Evolutionary conservation across 495 filamentous ascomycete genomes (phyloP), one percentile per base, ranked within the genome.

Genomic region (Talaromyces trachyspermus): DNA sequence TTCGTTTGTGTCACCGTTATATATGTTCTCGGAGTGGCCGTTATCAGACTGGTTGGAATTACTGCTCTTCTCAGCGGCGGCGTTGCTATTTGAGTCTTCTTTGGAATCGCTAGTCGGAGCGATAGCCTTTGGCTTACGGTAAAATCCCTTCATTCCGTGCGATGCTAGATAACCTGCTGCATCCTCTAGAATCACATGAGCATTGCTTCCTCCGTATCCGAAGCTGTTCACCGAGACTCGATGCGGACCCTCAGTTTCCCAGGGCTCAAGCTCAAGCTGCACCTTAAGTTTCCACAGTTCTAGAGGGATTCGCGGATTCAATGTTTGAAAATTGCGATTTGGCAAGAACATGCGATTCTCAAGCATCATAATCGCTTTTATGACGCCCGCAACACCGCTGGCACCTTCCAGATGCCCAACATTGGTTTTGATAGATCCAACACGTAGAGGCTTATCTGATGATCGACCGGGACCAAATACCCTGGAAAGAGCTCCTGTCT

Each of bases 391-490:
- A 6, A 70, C 10, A 11, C 65, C 66, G 49, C 57, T 62, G 1
- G 58, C 52, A 0, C 52, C 59, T 42, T 68, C 67, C 8, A 61
- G 20, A 3, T 75, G 71, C 0, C 71, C 71, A 29, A 75, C 49
- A 39, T 68, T 72, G 4, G 66, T 52, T 40, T 75, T 75, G 30
- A 72, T 43, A 5, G 61, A 56, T 0, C 71, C 70, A 22, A n/a
- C n/a, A n/a, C n/a, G n/a, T n/a, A n/a, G n/a, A n/a, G n/a, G n/a
- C n/a, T n/a, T n/a, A n/a, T n/a, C n/a, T n/a, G n/a, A n/a, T n/a
- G n/a, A n/a, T n/a, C n/a, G n/a, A n/a, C n/a, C n/a, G n/a, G n/a
- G n/a, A n/a, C n/a, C n/a, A n/a, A n/a, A n/a, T n/a, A n/a, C n/a
- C n/a, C n/a, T n/a, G n/a, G n/a, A n/a, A n/a, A n/a, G n/a, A n/a